Evolutionary conservation across 257 asterid genomes (phyloP).

Genomic region (Solanum dulcamara): DNA sequence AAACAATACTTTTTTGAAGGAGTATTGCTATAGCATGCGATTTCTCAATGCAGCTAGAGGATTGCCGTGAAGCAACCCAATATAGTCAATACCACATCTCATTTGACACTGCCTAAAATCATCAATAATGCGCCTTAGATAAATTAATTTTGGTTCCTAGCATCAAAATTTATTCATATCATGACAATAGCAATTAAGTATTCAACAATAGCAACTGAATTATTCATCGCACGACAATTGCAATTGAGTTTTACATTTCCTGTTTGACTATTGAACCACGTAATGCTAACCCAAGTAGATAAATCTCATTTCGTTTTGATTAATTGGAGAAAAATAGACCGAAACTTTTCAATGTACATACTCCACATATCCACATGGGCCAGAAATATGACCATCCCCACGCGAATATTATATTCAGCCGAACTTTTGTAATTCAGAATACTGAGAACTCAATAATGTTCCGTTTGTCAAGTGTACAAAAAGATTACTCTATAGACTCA

Average conservation of each 20-base stretch:
- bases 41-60: neutral
- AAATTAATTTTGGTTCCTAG: neutral
- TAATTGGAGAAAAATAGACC: neutral
- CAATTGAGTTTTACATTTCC: neutral
- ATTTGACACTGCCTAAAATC: neutral
- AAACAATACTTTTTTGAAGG: neutral
- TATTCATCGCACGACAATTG: neutral
- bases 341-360: neutral
- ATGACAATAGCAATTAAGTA: neutral
- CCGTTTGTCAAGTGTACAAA: neutral
- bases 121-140: neutral
- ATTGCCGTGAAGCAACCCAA: neutral
- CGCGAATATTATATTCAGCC: neutral
- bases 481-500: constrained; percentile 28
- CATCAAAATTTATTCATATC: neutral
- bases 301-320: neutral
- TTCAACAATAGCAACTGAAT: neutral
- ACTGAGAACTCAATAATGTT: neutral
- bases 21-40: neutral
- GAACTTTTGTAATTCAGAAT: neutral
- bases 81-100: neutral
- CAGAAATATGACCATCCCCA: neutral
- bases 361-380: neutral
- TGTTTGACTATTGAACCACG: neutral
- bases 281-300: neutral